These are phyloP conservation scores for Ochetophila trinervis DNA, from an alignment of 306 rosid species.

Conservation along the genomic window DNA sequence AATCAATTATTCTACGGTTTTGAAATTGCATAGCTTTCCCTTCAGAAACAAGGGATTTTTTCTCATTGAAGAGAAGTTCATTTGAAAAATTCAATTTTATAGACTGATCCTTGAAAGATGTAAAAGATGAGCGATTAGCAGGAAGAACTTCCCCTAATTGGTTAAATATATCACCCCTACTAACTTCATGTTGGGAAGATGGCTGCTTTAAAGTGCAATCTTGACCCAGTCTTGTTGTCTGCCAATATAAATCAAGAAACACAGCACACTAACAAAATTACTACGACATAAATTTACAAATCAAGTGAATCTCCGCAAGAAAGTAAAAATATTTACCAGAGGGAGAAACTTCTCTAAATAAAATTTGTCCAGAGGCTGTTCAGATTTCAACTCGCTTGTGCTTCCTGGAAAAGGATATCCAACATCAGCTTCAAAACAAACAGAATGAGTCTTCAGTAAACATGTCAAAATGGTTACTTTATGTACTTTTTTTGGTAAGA, in stretches of 20 bases:
- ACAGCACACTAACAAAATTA: conserved; percentile 19
- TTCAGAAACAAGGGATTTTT: conserved; percentile 28
- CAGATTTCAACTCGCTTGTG: conserved; percentile 37
- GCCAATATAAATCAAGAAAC: conserved; percentile 38
- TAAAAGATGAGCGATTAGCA: conserved; percentile 76
- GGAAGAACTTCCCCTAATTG: conserved; percentile 53
- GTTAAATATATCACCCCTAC: conserved; percentile 33
- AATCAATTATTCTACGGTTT: conserved; percentile 34
- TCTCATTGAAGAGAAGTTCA: conserved; percentile 25
- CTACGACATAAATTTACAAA: conserved; percentile 16
- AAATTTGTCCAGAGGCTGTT: conserved; percentile 31
- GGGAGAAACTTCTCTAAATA: conserved; percentile 34
- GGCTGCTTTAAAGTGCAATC: conserved; percentile 37
- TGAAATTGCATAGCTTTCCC: conserved; percentile 39
- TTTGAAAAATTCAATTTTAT: conserved; percentile 35
- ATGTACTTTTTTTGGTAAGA: not conserved
- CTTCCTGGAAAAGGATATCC: conserved; percentile 35
- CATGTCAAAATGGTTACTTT: conserved; percentile 20
- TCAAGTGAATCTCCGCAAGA: conserved; percentile 7
- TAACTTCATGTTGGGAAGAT: conserved; percentile 31
- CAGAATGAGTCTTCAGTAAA: conserved; percentile 19
- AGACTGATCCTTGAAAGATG: conserved; percentile 42
- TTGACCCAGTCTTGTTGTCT: conserved; percentile 42
- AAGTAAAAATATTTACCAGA: conserved; percentile 38
- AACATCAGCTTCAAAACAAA: conserved; percentile 15